These are phyloP conservation scores for Sugiyamaella smithiae DNA, from an alignment of 805 yeast genomes.

Conservation along the genomic window DNA sequence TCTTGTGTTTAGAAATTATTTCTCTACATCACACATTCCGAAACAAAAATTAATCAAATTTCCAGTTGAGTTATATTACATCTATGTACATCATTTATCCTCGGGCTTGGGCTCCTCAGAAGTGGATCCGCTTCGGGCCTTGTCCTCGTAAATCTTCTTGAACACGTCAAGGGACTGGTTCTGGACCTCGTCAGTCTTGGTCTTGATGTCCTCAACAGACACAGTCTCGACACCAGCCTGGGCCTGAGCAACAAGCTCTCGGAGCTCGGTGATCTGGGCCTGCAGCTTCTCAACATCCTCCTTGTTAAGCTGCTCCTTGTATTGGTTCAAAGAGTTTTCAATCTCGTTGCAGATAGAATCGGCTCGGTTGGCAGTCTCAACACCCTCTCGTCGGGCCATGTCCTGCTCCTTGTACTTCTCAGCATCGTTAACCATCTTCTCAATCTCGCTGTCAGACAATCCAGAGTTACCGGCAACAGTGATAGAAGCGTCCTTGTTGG, in stretches of 20 bases:
- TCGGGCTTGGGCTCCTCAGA: slow-evolving; percentile 20
- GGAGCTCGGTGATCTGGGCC: slow-evolving; percentile 57
- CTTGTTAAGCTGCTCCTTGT: slow-evolving; percentile 62
- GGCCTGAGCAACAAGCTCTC: slow-evolving; percentile 73
- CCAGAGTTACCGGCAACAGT: slow-evolving; percentile 97
- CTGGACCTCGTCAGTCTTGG: slow-evolving; percentile 82
- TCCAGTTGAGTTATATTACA: background rate
- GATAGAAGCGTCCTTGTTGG: slow-evolving; percentile 90
- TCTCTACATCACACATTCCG: too few species aligned
- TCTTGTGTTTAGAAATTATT: too few species aligned
- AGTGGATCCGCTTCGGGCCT: slow-evolving; percentile 27
- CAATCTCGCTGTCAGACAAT: slow-evolving; percentile 83
- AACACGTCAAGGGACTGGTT: slow-evolving; percentile 75
- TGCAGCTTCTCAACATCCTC: slow-evolving; percentile 53
- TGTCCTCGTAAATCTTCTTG: slow-evolving; percentile 63
- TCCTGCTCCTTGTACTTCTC: slow-evolving; percentile 86
- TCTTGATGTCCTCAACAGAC: slow-evolving; percentile 61
- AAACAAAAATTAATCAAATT: too few species aligned
- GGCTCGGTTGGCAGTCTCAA: slow-evolving; percentile 83
- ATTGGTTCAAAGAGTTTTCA: slow-evolving; percentile 78
- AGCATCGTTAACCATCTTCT: slow-evolving; percentile 86
- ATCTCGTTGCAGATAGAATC: slow-evolving; percentile 84
- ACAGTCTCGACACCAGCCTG: slow-evolving; percentile 61
- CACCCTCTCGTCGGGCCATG: slow-evolving; percentile 77
- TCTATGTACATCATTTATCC: slow-evolving; percentile 15